Conservation (phyloP, 2,329 filamentous ascomycete genomes). For the Fusarium algeriense region DNA sequence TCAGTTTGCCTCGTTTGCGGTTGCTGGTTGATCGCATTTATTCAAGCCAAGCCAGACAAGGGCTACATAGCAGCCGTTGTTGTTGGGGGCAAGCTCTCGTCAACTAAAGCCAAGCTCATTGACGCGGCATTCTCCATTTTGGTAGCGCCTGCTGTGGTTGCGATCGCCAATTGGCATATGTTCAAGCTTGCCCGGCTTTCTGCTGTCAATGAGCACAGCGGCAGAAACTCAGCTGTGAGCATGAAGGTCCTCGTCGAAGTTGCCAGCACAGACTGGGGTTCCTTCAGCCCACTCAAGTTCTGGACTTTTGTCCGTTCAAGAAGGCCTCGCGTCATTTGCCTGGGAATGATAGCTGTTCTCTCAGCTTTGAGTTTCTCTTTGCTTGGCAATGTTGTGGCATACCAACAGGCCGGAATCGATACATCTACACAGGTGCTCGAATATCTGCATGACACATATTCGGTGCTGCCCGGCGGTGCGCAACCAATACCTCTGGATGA, state of each 20-base stretch:
- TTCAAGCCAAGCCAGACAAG: not conserved
- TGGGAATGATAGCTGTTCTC: slow-evolving; percentile 21
- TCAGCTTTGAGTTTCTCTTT: slow-evolving; percentile 27
- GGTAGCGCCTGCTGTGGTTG: slow-evolving; percentile 18
- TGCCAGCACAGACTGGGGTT: slow-evolving; percentile 30
- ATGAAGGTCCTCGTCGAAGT: slow-evolving; percentile 33
- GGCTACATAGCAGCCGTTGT: slow-evolving; percentile 19
- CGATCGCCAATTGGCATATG: slow-evolving; percentile 30
- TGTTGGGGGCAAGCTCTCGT: slow-evolving; percentile 15
- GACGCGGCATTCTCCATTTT: slow-evolving; percentile 34
- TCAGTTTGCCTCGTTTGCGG: not conserved
- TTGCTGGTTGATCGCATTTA: slow-evolving; percentile 23
- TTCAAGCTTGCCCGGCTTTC: slow-evolving; percentile 35
- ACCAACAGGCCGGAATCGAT: slow-evolving; percentile 10
- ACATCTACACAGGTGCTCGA: slow-evolving; percentile 16
- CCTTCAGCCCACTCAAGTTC: slow-evolving; percentile 32
- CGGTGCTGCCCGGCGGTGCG: not conserved
- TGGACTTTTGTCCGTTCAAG: slow-evolving; percentile 24
- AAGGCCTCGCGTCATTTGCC: slow-evolving; percentile 21
- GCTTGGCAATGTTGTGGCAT: slow-evolving; percentile 26
- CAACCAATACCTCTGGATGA: not conserved
- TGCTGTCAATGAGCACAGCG: slow-evolving; percentile 26
- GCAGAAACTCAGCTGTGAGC: slow-evolving; percentile 24
- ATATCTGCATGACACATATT: slow-evolving; percentile 20
- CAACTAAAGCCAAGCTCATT: slow-evolving; percentile 32